A percentile compares a stretch with the other conserved stretches of the same genome.
phyloP scores from a whole-genome alignment of 176 grass and related monocot species.

The Alopecurus myosuroides region DNA sequence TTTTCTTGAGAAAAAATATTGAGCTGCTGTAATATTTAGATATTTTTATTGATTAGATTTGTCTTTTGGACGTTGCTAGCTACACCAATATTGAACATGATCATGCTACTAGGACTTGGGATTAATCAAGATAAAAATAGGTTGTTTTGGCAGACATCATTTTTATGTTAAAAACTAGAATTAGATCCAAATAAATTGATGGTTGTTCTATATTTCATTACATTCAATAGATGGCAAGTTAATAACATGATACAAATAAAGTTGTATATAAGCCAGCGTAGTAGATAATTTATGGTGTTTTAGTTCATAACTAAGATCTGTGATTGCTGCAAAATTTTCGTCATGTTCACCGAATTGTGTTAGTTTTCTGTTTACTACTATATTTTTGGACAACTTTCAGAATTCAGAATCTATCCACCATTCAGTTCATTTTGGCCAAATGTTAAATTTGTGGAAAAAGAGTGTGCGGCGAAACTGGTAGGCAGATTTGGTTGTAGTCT shows the following conservation, averaged over 20 bases:
- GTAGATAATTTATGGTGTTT: neutral
- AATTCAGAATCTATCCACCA: neutral
- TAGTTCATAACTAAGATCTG: neutral
- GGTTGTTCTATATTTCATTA: neutral
- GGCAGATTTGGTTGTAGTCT: neutral
- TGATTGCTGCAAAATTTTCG: neutral
- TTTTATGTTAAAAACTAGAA: neutral
- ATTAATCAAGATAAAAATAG: neutral
- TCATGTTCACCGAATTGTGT: neutral
- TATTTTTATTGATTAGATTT: neutral
- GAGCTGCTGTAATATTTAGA: neutral
- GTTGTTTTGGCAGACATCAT: neutral
- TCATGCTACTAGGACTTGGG: neutral
- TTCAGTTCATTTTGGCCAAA: neutral
- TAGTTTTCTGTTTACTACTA: neutral
- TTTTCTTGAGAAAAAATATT: no score
- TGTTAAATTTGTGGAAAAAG: neutral
- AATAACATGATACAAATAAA: neutral
- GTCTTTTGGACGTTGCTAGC: neutral
- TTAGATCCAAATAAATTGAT: neutral
- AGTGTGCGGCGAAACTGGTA: neutral
- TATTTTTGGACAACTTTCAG: neutral
- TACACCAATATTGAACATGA: neutral
- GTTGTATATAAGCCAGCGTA: neutral
- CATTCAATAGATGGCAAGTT: neutral